Evolutionary conservation across 2,329 filamentous ascomycete genomes (phyloP), one percentile per base, ranked within the genome.

Genomic region (Trichoderma koningiopsis): DNA sequence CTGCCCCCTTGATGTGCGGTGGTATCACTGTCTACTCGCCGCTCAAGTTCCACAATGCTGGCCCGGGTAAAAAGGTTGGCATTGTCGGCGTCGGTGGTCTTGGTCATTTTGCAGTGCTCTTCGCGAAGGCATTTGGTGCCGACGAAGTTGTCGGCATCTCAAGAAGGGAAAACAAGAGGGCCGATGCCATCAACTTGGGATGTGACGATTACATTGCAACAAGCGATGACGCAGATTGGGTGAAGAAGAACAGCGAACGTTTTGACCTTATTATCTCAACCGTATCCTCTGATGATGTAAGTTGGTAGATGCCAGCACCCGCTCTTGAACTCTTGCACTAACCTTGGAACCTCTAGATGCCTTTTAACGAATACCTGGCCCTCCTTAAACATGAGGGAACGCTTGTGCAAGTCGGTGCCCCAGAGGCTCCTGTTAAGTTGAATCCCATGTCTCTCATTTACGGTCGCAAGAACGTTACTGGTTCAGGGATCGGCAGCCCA

Each of bases 11-110:
- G 86, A 82, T 93, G 53, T 93, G 91, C 75, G 91, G 85, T 27
- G 91, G 91, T 16, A 84, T 92, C 40, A 93, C 91, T 0, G 82
- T 90, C 7, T 93, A 84, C 76, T 83, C 84, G 13, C 91, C 91
- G 0, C 78, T 93, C 61, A 82, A 82, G 73, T 83, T 87, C 64
- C 86, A 91, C 72, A 87, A 87, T 2, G 87, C 84, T 60, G 91
- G 90, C 0, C 89, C 89, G 0, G 90, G 89, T 16, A 92, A 90
- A 79, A 83, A 78, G 29, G 88, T 93, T 2, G 90, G 87, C 0
- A 86, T 92, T 70, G 81, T 92, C 24, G 90, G 90, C 2, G 81
- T 92, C 16, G 90, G 90, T 8, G 90, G 90, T 2, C 78, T 92
- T 1, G 90, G 90, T 0, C 90, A 93, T 78, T 88, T 92, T 73